Evolutionary conservation across 2,329 filamentous ascomycete species (phyloP).

Genomic region (Clonostachys sp.): DNA sequence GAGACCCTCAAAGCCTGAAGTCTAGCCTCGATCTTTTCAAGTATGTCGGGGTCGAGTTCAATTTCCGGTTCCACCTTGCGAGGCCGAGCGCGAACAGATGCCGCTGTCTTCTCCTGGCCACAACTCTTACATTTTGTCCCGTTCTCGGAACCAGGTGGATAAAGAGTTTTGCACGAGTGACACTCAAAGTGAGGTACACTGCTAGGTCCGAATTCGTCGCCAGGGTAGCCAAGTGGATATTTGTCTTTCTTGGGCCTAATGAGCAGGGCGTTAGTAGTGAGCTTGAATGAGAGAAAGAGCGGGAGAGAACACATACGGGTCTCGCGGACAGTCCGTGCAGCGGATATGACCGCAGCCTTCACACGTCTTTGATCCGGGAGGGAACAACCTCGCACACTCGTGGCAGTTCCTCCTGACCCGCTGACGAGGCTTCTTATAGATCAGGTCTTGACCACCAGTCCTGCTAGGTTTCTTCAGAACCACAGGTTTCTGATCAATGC

Average conservation of each 20-base stretch:
- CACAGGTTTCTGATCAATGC: conserved; percentile 38
- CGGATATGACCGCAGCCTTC: conserved; percentile 65
- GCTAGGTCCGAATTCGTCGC: conserved; percentile 52
- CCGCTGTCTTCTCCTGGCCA: conserved; percentile 52
- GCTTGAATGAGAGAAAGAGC: neutral
- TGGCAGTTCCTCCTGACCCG: conserved; percentile 74
- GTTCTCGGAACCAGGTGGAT: conserved; percentile 42
- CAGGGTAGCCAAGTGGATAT: conserved; percentile 66
- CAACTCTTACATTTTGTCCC: conserved; percentile 56
- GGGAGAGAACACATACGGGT: conserved; percentile 56
- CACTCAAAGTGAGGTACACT: conserved; percentile 54
- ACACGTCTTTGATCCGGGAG: conserved; percentile 56
- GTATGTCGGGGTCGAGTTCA: conserved; percentile 51
- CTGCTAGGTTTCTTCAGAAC: conserved; percentile 60
- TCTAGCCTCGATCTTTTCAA: conserved; percentile 53
- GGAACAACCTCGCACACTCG: conserved; percentile 63
- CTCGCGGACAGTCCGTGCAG: conserved; percentile 76
- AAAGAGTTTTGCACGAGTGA: conserved; percentile 57
- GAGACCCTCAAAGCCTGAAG: conserved; percentile 36
- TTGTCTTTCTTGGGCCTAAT: conserved; percentile 60
- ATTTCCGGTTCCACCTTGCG: conserved; percentile 53
- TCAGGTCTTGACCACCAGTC: conserved; percentile 64
- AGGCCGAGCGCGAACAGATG: conserved; percentile 54
- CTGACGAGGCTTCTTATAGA: conserved; percentile 68
- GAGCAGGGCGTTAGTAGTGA: conserved; percentile 3